Evolutionary conservation across 805 yeast species (phyloP), one percentile per base, ranked within the genome.

Genomic region (Saccharomycopsis sp.): DNA sequence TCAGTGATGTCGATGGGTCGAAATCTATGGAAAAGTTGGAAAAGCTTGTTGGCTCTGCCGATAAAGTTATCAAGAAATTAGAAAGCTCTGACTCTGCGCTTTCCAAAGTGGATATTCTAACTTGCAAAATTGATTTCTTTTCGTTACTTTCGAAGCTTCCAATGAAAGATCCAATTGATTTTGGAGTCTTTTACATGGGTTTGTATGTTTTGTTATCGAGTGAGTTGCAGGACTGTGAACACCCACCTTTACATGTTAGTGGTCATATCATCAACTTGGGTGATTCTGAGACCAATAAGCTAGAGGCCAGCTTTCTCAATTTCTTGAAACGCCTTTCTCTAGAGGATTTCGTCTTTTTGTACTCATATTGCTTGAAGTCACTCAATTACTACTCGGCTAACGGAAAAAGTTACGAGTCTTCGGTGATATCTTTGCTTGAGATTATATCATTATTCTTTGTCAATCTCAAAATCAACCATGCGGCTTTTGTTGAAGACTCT

Each of bases 401-500:
- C 12, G 37, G 37, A 29, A 29, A 29, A 5, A 29, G 9, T 7
- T 29, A 29, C 37, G 37, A 29, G 9, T 29, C 37, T 7, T 29
- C 37, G 12, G 37, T 29, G 23, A 48, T 54, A 20, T 12, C 29
- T 1, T 3, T 53, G 52, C 15, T 53, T 16, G 24, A 21, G 15
- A 9, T 55, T 14, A 14, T 57, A 9, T 34, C 57, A 12, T 24
- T 57, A n/a, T 55, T 57, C 47, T 1, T 53, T 9, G 41, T 40
- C 16, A 23, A 21, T 15, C 50, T 59, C 20, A 56, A 56, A 23
- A 21, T 21, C 14, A 56, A 24, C 23, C 53, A 56, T 20, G 14
- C 14, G 18, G 55, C 34, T 5, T 56, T 53, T 51, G 40, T 24
- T 23, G 37, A 5, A 29, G 37, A 29, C 5, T 29, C 37, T 12